Evolutionary conservation across 345 rosid genomes (phyloP).

Genomic region (Bretschneidera sinensis): DNA sequence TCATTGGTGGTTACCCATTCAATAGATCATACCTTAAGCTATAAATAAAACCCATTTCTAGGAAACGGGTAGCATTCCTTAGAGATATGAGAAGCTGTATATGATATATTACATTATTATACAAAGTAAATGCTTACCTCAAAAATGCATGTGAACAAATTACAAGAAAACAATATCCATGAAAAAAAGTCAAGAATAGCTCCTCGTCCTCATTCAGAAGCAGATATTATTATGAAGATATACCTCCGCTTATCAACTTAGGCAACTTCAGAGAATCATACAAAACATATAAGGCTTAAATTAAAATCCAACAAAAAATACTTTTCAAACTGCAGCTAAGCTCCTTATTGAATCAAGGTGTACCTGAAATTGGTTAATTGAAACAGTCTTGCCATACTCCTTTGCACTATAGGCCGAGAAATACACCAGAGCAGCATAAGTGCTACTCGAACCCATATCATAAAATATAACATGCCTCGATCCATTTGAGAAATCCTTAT

Average conservation of each 20-base stretch:
- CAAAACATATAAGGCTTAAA: background rate
- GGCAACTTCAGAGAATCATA: too few species aligned
- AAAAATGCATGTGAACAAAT: background rate
- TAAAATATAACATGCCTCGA: slow-evolving; percentile 88
- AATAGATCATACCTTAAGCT: too few species aligned
- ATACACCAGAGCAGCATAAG: slow-evolving; percentile 84
- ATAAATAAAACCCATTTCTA: too few species aligned
- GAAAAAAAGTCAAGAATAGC: background rate
- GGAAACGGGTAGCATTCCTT: too few species aligned
- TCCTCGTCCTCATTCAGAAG: background rate
- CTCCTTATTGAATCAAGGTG: background rate
- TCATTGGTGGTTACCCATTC: too few species aligned
- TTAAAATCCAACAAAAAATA: background rate
- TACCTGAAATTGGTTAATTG: slow-evolving; percentile 95
- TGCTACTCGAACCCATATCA: slow-evolving; percentile 94
- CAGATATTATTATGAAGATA: background rate
- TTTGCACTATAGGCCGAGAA: slow-evolving; percentile 82
- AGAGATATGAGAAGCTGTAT: too few species aligned
- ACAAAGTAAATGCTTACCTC: too few species aligned
- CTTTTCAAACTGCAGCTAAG: background rate
- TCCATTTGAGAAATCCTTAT: slow-evolving; percentile 82
- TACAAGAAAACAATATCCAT: background rate
- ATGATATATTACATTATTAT: too few species aligned
- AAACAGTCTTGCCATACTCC: slow-evolving; percentile 84
- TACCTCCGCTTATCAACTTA: too few species aligned